phyloP scores from a whole-genome alignment of 2,329 filamentous ascomycete species.

The Xylaria sp. region DNA sequence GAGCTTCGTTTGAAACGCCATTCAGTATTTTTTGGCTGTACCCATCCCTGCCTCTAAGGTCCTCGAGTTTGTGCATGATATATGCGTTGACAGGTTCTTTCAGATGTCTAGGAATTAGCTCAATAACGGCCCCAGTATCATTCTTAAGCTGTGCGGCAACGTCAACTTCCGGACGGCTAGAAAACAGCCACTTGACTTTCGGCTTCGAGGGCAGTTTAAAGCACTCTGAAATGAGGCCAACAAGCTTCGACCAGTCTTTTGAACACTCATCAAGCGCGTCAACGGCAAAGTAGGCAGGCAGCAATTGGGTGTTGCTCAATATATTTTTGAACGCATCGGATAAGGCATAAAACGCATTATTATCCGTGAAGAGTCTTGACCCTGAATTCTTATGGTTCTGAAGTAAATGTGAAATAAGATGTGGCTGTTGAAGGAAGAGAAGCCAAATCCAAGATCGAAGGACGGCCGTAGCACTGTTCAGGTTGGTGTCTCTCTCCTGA shows the following conservation, averaged over 20 bases:
- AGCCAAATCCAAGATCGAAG: conserved; percentile 26
- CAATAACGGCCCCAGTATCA: not conserved
- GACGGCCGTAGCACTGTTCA: conserved; percentile 13
- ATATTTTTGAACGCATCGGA: conserved; percentile 5
- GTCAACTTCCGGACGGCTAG: conserved; percentile 21
- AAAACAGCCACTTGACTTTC: conserved; percentile 26
- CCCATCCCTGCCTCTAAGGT: not conserved
- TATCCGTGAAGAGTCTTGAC: conserved; percentile 8
- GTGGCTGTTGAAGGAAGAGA: conserved; percentile 18
- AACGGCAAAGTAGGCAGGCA: conserved; percentile 11
- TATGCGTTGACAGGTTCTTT: conserved; percentile 18
- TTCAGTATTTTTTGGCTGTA: conserved; percentile 8
- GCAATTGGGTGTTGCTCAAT: not conserved
- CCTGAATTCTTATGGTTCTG: conserved; percentile 6
- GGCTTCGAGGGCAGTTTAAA: not conserved
- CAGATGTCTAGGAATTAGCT: conserved; percentile 12
- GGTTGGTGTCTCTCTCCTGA: conserved; percentile 7
- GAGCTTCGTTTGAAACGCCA: not conserved
- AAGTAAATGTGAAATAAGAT: conserved; percentile 23
- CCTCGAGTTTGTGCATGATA: conserved; percentile 18
- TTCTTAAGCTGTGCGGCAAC: not conserved
- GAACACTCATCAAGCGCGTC: conserved; percentile 27
- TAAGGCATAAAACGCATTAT: conserved; percentile 8
- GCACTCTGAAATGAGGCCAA: conserved; percentile 14
- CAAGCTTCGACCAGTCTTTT: not conserved